Conservation (phyloP, 176 grass and related monocot species). For the Saccharum spontaneum region DNA sequence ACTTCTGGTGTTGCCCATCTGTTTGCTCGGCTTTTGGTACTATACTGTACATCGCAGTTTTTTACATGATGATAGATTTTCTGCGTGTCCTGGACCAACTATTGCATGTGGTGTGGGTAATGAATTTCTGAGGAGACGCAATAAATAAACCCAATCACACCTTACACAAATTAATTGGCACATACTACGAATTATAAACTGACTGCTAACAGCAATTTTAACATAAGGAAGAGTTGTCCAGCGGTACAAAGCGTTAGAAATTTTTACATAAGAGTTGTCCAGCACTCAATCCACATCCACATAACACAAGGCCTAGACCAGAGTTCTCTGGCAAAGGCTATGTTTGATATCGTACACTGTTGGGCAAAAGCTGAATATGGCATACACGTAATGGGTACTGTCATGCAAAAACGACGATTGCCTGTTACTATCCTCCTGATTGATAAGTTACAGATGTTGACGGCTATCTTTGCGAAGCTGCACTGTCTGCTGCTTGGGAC, state of each 20-base stretch:
- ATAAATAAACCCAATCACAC: not conserved
- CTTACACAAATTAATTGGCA: not conserved
- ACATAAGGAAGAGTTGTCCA: not conserved
- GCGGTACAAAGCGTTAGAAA: not conserved
- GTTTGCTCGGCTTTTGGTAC: not conserved
- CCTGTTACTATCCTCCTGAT: not conserved
- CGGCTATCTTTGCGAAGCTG: slow-evolving; percentile 12
- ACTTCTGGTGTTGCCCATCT: no score
- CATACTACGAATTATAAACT: not conserved
- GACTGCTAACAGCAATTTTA: not conserved
- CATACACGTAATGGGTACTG: not conserved
- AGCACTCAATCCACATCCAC: not conserved
- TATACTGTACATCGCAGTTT: not conserved
- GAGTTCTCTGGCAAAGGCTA: not conserved
- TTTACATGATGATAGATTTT: not conserved
- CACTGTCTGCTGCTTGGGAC: slow-evolving; percentile 20
- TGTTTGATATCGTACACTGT: not conserved
- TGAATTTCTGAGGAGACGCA: not conserved
- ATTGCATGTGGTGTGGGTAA: not conserved
- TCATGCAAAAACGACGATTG: slow-evolving; percentile 1
- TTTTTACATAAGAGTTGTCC: not conserved
- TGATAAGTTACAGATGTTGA: not conserved
- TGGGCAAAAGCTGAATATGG: not conserved
- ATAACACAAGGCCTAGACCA: not conserved
- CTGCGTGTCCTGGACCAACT: not conserved